Evolutionary conservation across 164 flowering plant genomes (phyloP).

Genomic region (Magnolia changhungtana): DNA sequence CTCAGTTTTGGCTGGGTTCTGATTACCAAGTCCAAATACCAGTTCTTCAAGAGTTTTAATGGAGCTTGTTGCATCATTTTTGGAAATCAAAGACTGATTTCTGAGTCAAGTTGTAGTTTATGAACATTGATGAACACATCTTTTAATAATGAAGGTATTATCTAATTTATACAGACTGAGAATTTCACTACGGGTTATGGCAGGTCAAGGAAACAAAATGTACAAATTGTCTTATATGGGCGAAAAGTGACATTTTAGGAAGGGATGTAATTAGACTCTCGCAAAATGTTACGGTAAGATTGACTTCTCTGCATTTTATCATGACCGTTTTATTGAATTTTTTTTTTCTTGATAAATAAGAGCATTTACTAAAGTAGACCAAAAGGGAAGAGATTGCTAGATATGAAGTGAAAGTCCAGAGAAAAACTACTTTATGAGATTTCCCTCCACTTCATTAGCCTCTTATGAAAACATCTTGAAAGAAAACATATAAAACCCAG

Average conservation of each 20-base stretch:
- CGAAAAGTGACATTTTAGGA: slow-evolving; percentile 78
- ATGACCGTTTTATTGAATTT: not conserved
- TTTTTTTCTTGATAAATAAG: not conserved
- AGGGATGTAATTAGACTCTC: slow-evolving; percentile 68
- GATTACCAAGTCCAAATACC: too few species aligned
- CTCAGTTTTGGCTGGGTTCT: too few species aligned
- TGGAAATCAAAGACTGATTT: not conserved
- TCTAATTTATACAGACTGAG: not conserved
- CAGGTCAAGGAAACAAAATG: slow-evolving; percentile 69
- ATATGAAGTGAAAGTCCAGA: not conserved
- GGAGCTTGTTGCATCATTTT: not conserved
- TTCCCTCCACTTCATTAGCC: too few species aligned
- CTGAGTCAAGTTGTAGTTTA: not conserved
- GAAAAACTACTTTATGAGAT: not conserved
- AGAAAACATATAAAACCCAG: not conserved
- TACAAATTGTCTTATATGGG: slow-evolving; percentile 87
- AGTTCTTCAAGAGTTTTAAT: not conserved
- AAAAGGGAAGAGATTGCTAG: not conserved
- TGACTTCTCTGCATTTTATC: not conserved
- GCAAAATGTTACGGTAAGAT: slow-evolving; percentile 45
- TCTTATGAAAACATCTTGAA: too few species aligned
- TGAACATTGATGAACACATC: not conserved
- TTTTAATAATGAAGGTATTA: not conserved
- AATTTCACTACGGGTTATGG: slow-evolving; percentile 14
- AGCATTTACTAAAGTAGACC: not conserved